Percentiles rank a stretch among this genome's conserved stretches.
Evolutionary conservation across 441 rosid genomes (phyloP).

Genomic region (Gossypium davidsonii): DNA sequence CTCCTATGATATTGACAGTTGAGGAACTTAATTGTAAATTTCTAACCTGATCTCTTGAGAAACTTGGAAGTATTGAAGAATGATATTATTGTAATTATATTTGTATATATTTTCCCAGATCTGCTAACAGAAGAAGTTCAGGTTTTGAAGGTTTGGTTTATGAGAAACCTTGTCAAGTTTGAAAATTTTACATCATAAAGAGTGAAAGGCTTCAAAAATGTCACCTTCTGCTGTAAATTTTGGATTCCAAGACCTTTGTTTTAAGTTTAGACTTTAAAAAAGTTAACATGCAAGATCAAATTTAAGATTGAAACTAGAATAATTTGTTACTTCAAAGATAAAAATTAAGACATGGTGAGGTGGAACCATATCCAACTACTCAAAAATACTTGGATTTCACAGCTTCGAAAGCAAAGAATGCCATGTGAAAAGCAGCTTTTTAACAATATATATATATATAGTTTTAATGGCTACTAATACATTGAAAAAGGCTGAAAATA

Average conservation of each 20-base stretch:
- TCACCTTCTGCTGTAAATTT: background rate
- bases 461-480: slow-evolving; percentile 16
- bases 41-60: background rate
- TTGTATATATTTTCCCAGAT: background rate
- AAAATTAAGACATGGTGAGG: slow-evolving; percentile 14
- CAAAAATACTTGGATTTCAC: slow-evolving; percentile 5
- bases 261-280: background rate
- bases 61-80: background rate
- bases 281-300: background rate
- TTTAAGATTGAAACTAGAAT: slow-evolving; percentile 1
- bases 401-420: slow-evolving; percentile 21
- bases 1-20: slow-evolving; percentile 6
- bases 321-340: slow-evolving; percentile 2
- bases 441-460: slow-evolving; percentile 6
- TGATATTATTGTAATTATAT: background rate
- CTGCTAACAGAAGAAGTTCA: background rate
- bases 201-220: background rate
- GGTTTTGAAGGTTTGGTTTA: background rate
- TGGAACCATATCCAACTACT: slow-evolving; percentile 13
- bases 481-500: slow-evolving; percentile 17
- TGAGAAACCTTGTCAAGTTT: background rate
- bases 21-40: background rate
- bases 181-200: background rate
- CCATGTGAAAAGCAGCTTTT: slow-evolving; percentile 42
- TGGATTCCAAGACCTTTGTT: background rate